Conservation (phyloP, 495 filamentous ascomycete species). For the Lepraria neglecta region DNA sequence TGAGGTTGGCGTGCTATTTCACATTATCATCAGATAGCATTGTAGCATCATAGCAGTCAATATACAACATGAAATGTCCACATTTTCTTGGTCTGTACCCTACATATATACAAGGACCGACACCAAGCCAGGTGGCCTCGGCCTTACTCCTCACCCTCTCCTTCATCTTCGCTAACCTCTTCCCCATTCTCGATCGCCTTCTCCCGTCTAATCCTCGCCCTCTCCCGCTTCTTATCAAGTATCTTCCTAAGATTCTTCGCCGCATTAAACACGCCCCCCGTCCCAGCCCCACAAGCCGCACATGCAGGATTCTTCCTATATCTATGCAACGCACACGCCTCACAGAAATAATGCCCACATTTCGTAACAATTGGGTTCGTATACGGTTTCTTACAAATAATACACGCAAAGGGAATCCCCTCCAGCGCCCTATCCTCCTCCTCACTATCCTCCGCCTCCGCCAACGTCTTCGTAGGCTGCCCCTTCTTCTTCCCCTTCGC, state of each 20-base stretch:
- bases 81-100: no score
- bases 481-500: constrained; percentile 62
- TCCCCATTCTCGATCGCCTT: constrained; percentile 66
- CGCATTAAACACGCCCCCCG: constrained; percentile 81
- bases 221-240: constrained; percentile 74
- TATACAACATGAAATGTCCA: no score
- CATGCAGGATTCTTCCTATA: constrained; percentile 80
- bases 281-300: constrained; percentile 76
- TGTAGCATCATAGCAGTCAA: no score
- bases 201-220: constrained; percentile 58
- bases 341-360: constrained; percentile 95
- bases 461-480: constrained; percentile 43
- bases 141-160: constrained; percentile 29
- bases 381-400: constrained; percentile 81
- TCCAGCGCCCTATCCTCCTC: constrained; percentile 73
- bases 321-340: constrained; percentile 73
- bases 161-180: constrained; percentile 61
- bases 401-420: constrained; percentile 90
- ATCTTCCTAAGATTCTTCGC: constrained; percentile 78
- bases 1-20: no score
- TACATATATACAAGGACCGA: not conserved
- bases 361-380: constrained; percentile 77
- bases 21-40: no score
- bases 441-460: constrained; percentile 52
- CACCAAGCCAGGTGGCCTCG: not conserved